Conservation (phyloP, 2,329 filamentous ascomycete species). For the Podosphaera fusca region DNA sequence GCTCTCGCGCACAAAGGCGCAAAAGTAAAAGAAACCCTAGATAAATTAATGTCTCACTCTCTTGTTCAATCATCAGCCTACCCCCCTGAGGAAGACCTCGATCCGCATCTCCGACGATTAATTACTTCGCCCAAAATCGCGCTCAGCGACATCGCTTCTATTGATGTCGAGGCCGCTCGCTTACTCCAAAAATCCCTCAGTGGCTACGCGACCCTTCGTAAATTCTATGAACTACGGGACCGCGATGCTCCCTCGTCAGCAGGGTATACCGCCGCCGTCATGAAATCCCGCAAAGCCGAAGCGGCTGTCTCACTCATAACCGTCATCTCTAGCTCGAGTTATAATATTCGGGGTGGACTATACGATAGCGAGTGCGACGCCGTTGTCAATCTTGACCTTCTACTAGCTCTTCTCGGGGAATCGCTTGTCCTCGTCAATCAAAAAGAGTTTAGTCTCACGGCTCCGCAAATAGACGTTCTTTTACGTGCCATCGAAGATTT, state of each 20-base stretch:
- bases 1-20: constrained; percentile 55
- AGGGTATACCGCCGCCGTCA: constrained; percentile 17
- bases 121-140: constrained; percentile 49
- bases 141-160: constrained; percentile 45
- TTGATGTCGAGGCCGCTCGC: constrained; percentile 61
- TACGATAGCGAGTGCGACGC: constrained; percentile 63
- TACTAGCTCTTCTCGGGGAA: constrained; percentile 67
- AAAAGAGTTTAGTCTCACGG: constrained; percentile 35
- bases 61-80: constrained; percentile 67
- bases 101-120: constrained; percentile 45
- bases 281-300: constrained; percentile 39
- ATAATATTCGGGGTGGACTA: constrained; percentile 76
- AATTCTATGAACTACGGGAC: constrained; percentile 79
- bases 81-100: constrained; percentile 47
- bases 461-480: constrained; percentile 50
- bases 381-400: constrained; percentile 70
- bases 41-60: constrained; percentile 69
- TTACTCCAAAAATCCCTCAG: constrained; percentile 69
- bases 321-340: constrained; percentile 67
- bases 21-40: constrained; percentile 68
- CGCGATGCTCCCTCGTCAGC: constrained; percentile 23
- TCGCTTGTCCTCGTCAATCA: constrained; percentile 52
- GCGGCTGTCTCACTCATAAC: constrained; percentile 54
- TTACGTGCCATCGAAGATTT: constrained; percentile 62
- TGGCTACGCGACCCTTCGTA: constrained; percentile 75